These are phyloP conservation scores for Discostella stelligera DNA, from an alignment of 352 stramenopile genomes.

Conservation along the genomic window DNA sequence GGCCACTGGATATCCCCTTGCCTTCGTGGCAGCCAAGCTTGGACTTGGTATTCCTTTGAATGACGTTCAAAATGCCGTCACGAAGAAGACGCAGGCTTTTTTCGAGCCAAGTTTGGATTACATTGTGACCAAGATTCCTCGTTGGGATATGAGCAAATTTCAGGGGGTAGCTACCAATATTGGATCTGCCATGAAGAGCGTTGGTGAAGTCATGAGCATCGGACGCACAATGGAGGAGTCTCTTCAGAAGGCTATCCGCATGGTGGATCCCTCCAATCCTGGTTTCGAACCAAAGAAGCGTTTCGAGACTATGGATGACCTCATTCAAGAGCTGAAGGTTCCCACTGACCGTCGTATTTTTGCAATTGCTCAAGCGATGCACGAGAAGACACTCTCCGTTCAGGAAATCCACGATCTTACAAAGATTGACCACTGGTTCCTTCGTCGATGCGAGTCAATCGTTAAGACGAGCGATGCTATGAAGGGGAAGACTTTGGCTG, in stretches of 20 bases:
- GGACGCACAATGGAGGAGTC: constrained; percentile 94
- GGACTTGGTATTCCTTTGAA: constrained; percentile 93
- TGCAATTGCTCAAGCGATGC: constrained; percentile 78
- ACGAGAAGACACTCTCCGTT: constrained; percentile 90
- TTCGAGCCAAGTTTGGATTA: constrained; percentile 97
- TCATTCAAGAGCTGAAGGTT: constrained; percentile 82
- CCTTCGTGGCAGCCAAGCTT: constrained; percentile 97
- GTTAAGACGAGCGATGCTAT: constrained; percentile 76
- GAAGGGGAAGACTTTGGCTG: constrained; percentile 53
- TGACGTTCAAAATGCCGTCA: constrained; percentile 93
- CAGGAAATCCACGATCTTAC: constrained; percentile 97
- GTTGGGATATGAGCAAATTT: constrained; percentile 96
- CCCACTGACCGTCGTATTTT: constrained; percentile 87
- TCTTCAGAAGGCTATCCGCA: constrained; percentile 95
- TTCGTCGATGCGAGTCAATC: constrained; percentile 91
- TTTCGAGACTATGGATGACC: constrained; percentile 84
- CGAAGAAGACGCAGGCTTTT: constrained; percentile 89
- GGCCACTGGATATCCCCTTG: constrained; percentile 97
- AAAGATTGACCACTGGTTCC: constrained; percentile 99
- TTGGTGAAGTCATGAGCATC: constrained; percentile 97
- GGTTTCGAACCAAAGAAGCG: constrained; percentile 85
- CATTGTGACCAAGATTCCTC: constrained; percentile 96
- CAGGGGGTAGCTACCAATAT: constrained; percentile 88
- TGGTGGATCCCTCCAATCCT: constrained; percentile 86
- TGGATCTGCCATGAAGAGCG: constrained; percentile 93